Conservation (phyloP, 139 green algal genomes). For the Auxenochlorella pyrenoidosa region DNA sequence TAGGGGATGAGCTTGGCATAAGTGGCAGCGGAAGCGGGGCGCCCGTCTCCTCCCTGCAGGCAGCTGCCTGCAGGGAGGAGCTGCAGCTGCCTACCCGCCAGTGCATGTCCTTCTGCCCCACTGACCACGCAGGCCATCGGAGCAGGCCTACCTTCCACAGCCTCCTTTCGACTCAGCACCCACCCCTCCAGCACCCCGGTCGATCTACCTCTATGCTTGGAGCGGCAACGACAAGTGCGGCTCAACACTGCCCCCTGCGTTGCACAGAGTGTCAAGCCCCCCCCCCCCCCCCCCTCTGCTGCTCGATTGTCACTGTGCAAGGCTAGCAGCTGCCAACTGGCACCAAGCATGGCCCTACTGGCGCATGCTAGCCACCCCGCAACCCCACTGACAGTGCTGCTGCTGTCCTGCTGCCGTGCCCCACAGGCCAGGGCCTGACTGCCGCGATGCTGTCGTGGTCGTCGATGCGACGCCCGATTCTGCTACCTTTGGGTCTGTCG, state of each 20-base stretch:
- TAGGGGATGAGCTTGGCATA: too few relatives aligned
- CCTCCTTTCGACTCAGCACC: background rate
- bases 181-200: background rate
- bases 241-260: background rate
- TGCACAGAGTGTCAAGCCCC: background rate
- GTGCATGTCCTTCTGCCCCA: background rate
- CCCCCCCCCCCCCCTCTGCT: too few relatives aligned
- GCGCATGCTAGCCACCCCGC: too few relatives aligned
- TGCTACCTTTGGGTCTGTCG: background rate
- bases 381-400: too few relatives aligned
- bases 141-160: background rate
- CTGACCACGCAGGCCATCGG: background rate
- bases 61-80: too few relatives aligned
- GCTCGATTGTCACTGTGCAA: too few relatives aligned
- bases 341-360: too few relatives aligned
- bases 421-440: background rate
- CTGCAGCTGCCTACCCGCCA: too few relatives aligned
- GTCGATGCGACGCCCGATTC: constrained; percentile 7
- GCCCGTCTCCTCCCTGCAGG: background rate
- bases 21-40: background rate
- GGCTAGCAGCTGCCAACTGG: too few relatives aligned
- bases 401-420: background rate
- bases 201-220: constrained; percentile 2
- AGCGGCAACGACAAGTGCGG: background rate
- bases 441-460: background rate